Evolutionary conservation across 2,329 filamentous ascomycete genomes (phyloP).

Genomic region (Claviceps paspali): DNA sequence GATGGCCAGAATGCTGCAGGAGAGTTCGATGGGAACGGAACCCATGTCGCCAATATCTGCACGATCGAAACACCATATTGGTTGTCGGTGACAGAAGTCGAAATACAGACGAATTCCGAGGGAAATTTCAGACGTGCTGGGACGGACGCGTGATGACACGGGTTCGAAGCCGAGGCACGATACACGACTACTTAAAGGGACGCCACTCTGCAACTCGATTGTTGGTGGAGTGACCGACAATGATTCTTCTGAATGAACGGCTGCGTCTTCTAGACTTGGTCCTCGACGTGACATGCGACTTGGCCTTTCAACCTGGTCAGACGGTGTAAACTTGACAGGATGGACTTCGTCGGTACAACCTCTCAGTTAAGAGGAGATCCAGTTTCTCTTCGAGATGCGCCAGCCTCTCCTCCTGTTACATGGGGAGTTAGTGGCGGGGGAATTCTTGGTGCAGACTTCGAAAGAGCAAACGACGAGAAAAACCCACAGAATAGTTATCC

Average conservation of each 20-base stretch:
- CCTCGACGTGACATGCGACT: constrained; percentile 14
- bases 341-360: constrained; percentile 12
- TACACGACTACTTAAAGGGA: constrained; percentile 8
- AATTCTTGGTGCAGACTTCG: too few relatives aligned
- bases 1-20: constrained; percentile 25
- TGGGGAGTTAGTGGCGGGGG: neutral
- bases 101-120: constrained; percentile 24
- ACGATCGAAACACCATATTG: constrained; percentile 30
- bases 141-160: constrained; percentile 15
- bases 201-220: constrained; percentile 11
- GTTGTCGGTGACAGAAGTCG: constrained; percentile 27
- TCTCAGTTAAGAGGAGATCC: constrained; percentile 31
- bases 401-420: constrained; percentile 30
- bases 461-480: neutral
- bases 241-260: constrained; percentile 19
- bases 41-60: constrained; percentile 21
- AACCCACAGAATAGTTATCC: constrained; percentile 28
- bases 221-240: constrained; percentile 16
- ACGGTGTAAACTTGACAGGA: constrained; percentile 7
- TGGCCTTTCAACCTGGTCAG: constrained; percentile 17
- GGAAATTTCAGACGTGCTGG: constrained; percentile 17
- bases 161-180: constrained; percentile 14
- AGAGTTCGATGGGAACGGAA: constrained; percentile 24
- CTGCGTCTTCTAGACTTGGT: constrained; percentile 16
- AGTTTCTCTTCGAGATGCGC: constrained; percentile 36